These are phyloP conservation scores for Geotrichum siamense DNA, from an alignment of 1,139 yeast genomes.

Conservation along the genomic window DNA sequence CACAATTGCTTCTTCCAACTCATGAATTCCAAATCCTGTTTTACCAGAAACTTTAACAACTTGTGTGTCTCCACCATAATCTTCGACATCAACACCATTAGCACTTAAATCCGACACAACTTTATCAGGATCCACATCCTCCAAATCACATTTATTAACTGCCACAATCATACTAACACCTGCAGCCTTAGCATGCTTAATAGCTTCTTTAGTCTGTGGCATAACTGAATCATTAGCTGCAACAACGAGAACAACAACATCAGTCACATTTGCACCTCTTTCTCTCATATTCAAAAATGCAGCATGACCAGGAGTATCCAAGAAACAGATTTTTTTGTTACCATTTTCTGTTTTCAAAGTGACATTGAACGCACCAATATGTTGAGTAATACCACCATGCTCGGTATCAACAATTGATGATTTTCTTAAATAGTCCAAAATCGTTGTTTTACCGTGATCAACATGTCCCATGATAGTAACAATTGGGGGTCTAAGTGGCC, in stretches of 20 bases:
- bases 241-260: slow-evolving; percentile 86
- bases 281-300: slow-evolving; percentile 95
- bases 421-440: slow-evolving; percentile 76
- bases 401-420: slow-evolving; percentile 78
- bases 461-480: slow-evolving; percentile 99
- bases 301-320: slow-evolving; percentile 98
- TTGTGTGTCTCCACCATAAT: slow-evolving; percentile 93
- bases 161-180: slow-evolving; percentile 89
- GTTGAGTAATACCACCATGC: slow-evolving; percentile 97
- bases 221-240: slow-evolving; percentile 97
- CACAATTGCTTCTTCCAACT: slow-evolving; percentile 80
- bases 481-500: slow-evolving; percentile 78
- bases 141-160: slow-evolving; percentile 84
- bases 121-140: slow-evolving; percentile 60
- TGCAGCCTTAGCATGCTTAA: slow-evolving; percentile 79
- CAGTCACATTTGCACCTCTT: slow-evolving; percentile 92
- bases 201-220: slow-evolving; percentile 97
- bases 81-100: slow-evolving; percentile 79
- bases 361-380: slow-evolving; percentile 94
- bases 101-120: slow-evolving; percentile 72
- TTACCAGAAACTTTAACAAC: slow-evolving; percentile 83
- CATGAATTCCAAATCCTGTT: slow-evolving; percentile 79
- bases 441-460: slow-evolving; percentile 96
- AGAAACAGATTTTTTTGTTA: slow-evolving; percentile 70
- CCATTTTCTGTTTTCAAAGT: slow-evolving; percentile 43